A percentile compares a stretch with the other conserved stretches of the same genome.
Evolutionary conservation across 148 eudicot species (phyloP).

Genomic region (Vaccinium darrowii): DNA sequence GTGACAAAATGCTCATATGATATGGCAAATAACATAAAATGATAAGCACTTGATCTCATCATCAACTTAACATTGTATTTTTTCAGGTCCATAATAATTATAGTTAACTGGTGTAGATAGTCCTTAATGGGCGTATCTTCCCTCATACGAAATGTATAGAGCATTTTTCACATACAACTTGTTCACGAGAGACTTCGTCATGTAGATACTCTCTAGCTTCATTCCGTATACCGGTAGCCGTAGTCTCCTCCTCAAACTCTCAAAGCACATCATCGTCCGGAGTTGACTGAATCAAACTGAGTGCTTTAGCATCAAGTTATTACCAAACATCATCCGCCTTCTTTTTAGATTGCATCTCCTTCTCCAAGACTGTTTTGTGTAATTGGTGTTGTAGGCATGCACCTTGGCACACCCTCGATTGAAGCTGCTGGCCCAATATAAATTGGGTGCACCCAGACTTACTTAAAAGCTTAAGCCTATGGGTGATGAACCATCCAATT

Average conservation of each 20-base stretch:
- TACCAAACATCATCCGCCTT: not conserved
- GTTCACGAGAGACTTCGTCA: not conserved
- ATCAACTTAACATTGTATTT: not conserved
- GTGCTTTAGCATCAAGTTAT: not conserved
- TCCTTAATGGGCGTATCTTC: not conserved
- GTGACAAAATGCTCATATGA: not conserved
- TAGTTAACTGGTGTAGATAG: not conserved
- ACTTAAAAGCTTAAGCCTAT: not conserved
- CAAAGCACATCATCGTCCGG: not conserved
- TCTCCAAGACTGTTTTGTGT: not conserved
- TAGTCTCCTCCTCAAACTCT: not conserved
- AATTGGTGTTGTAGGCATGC: not conserved
- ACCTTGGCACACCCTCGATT: not conserved
- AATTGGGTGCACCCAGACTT: not conserved
- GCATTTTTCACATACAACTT: not conserved
- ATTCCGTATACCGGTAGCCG: not conserved
- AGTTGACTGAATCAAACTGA: not conserved
- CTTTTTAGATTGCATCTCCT: not conserved
- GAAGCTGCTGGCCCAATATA: not conserved
- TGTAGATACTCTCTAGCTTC: not conserved
- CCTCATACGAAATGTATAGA: not conserved
- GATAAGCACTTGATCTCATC: not conserved
- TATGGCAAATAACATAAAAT: not conserved
- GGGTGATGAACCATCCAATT: not conserved
- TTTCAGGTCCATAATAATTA: not conserved